These are phyloP conservation scores for Laetiporus sulphureus DNA, from an alignment of 1,284 basidiomycete species.

Conservation along the genomic window DNA sequence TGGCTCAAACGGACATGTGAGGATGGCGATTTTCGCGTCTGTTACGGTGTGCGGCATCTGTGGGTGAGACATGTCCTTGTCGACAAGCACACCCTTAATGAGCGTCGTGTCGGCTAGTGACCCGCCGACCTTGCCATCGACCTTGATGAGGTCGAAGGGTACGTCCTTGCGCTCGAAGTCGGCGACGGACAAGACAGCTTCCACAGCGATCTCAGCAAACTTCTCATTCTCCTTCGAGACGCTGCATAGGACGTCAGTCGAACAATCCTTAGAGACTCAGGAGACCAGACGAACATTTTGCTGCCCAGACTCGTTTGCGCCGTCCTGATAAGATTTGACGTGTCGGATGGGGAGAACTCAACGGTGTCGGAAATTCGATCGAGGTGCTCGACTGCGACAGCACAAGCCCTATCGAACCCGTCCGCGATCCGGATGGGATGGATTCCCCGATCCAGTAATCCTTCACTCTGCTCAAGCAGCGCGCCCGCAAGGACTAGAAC, in stretches of 20 bases:
- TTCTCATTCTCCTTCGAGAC: conserved; percentile 95
- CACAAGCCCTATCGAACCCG: conserved; percentile 93
- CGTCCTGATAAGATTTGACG: conserved; percentile 86
- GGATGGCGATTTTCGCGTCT: conserved; percentile 92
- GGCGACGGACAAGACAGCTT: conserved; percentile 92
- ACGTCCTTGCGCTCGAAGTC: conserved; percentile 95
- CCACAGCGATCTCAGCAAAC: conserved; percentile 97
- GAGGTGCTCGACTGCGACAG: conserved; percentile 84
- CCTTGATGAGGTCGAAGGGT: conserved; percentile 98
- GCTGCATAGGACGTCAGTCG: conserved; percentile 35
- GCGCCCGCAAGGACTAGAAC: conserved; percentile 97
- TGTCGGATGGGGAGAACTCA: conserved; percentile 79
- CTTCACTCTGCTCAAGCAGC: conserved; percentile 84
- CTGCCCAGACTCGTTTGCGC: conserved; percentile 95
- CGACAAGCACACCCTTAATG: conserved; percentile 93
- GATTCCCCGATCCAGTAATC: conserved; percentile 93
- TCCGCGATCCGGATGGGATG: conserved; percentile 99
- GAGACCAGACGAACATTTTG: conserved; percentile 77
- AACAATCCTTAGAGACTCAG: conserved; percentile 2
- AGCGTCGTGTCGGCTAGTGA: conserved; percentile 91
- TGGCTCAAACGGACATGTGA: conserved; percentile 98
- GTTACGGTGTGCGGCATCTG: conserved; percentile 91
- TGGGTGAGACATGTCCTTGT: conserved; percentile 99
- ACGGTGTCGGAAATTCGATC: conserved; percentile 91
- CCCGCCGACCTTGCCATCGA: conserved; percentile 97